phyloP scores from a whole-genome alignment of 225 moss, liverwort and hornwort genomes.

The Physcomitrellopsis africana region DNA sequence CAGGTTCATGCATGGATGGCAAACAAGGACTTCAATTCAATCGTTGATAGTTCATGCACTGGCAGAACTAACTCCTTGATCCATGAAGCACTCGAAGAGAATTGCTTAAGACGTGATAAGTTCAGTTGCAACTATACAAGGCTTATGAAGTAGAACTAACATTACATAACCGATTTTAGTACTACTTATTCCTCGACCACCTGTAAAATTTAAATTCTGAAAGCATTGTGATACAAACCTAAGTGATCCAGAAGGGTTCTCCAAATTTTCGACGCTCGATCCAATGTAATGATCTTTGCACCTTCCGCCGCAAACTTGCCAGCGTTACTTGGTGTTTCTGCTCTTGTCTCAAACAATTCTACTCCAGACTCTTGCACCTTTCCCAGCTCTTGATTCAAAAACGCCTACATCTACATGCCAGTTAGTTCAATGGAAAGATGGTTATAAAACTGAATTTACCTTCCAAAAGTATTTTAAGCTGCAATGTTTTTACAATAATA shows the following conservation, averaged over 20 bases:
- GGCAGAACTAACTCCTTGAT: no score
- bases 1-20: no score
- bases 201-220: neutral
- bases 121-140: neutral
- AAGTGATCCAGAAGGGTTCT: conserved; percentile 84
- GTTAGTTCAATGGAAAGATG: conserved; percentile 44
- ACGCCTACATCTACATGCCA: conserved; percentile 80
- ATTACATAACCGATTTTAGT: conserved; percentile 2
- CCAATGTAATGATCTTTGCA: conserved; percentile 64
- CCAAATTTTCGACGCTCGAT: conserved; percentile 82
- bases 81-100: no score
- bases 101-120: neutral
- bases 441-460: conserved; percentile 9
- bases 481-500: conserved; percentile 8
- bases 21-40: no score
- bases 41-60: no score
- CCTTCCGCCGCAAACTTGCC: conserved; percentile 51
- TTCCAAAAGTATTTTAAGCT: conserved; percentile 1
- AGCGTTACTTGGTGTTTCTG: conserved; percentile 50
- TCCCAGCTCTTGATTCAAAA: conserved; percentile 86
- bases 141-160: neutral
- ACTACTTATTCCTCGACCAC: neutral
- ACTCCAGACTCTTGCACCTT: conserved; percentile 80
- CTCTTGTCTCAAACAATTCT: conserved; percentile 58
- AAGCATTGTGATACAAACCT: conserved; percentile 51